Evolutionary conservation across 192 early-diverging fungal species (phyloP), one percentile per base, ranked within the genome.

Genomic region (Irineochytrium annulatum): DNA sequence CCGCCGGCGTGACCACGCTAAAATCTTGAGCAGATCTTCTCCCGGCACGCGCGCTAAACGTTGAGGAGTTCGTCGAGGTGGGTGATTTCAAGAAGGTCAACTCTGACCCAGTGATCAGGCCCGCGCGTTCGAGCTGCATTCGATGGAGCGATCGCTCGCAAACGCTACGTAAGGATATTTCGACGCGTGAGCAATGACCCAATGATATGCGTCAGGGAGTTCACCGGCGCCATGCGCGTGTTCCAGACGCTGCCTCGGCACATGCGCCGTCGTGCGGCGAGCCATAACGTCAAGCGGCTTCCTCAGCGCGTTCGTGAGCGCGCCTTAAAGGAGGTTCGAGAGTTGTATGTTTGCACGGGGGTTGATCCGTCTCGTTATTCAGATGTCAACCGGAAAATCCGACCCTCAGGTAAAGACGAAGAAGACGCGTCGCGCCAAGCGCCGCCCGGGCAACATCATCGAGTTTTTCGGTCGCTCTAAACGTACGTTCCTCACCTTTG

Each of bases 241-340:
- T 93, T 93, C 61, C 95, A 98, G 75, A 91, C 86, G 34, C 80
- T 98, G 24, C 89, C 93, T 14, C 80, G 94, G 48, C 87, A 93
- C 55, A 85, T 97, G 67, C 79, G 95, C 27, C 84, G 95, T n/a
- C 80, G 95, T 37, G 90, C 93, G 20, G 95, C 95, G 26, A 92
- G 89, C 63, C 90, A 94, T 71, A 98, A 98, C 70, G 79, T 92
- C 37, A 93, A 95, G 61, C 85, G 94, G 20, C 65, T 98, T n/a
- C 95, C 95, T 3, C 76, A 78, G 28, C 80, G 87, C 31, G 69
- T 94, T 41, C 80, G 92, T n/a, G 82, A 85, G 34, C 73, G 84
- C 43, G 94, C 95, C 13, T 61, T 74, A 13, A 73, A 79, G 33
- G 93, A 98, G 76, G 80, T 89, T 64, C 34, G 34, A 0, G 8